Evolutionary conservation across 768 basidiomycete genomes (phyloP).

Genomic region (Serendipita vermifera): DNA sequence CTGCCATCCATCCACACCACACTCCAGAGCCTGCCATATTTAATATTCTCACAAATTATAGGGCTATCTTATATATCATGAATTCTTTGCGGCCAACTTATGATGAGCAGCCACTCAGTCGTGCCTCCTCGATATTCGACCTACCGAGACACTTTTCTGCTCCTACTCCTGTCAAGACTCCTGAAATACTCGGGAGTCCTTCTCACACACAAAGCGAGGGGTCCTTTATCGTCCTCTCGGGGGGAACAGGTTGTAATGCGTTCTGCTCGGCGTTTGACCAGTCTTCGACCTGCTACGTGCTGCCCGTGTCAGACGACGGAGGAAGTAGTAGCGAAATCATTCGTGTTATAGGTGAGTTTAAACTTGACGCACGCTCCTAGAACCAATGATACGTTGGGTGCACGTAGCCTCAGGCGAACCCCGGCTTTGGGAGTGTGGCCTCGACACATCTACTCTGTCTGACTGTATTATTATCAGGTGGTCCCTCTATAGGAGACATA

Average conservation of each 20-base stretch:
- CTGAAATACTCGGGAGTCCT: neutral
- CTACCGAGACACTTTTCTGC: neutral
- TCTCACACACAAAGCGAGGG: slow-evolving; percentile 16
- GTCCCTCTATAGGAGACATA: slow-evolving; percentile 60
- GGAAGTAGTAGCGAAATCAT: slow-evolving; percentile 93
- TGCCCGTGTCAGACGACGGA: slow-evolving; percentile 92
- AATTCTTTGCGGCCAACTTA: neutral
- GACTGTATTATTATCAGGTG: slow-evolving; percentile 41
- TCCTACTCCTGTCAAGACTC: neutral
- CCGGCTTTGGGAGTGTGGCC: too few species aligned
- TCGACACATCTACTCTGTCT: too few species aligned
- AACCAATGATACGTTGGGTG: too few species aligned
- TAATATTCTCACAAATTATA: neutral
- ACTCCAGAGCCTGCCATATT: slow-evolving; percentile 69
- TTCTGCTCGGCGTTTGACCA: slow-evolving; percentile 73
- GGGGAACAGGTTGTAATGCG: slow-evolving; percentile 89
- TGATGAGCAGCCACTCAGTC: neutral
- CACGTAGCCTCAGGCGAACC: too few species aligned
- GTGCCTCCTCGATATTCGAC: slow-evolving; percentile 4
- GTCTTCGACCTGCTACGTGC: slow-evolving; percentile 58
- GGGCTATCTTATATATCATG: neutral
- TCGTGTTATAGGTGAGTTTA: slow-evolving; percentile 50
- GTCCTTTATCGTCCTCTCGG: slow-evolving; percentile 68
- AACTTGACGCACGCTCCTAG: too few species aligned
- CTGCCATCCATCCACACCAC: slow-evolving; percentile 80